These are phyloP conservation scores for Boletales sp. DNA, from an alignment of 768 basidiomycete species.

Conservation along the genomic window DNA sequence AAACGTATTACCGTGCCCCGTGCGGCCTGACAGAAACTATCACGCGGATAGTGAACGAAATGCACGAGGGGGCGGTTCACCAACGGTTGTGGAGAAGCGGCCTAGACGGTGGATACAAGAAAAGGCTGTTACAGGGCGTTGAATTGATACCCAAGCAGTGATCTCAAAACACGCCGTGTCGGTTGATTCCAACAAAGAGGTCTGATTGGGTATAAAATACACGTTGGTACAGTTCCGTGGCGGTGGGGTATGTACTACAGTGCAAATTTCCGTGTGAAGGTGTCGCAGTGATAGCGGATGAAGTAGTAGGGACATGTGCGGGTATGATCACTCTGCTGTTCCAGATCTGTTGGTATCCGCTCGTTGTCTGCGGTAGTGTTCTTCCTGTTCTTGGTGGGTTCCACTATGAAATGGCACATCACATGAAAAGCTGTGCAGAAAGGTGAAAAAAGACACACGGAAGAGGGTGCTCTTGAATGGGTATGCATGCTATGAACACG, in stretches of 20 bases:
- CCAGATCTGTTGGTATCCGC: constrained; percentile 15
- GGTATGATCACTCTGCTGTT: constrained; percentile 13
- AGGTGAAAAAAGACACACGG: constrained; percentile 32
- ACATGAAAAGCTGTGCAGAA: constrained; percentile 16
- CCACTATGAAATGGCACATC: constrained; percentile 39
- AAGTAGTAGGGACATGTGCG: constrained; percentile 7
- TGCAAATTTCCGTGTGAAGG: constrained; percentile 27
- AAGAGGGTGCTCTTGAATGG: constrained; percentile 71
- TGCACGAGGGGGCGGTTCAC: constrained; percentile 20
- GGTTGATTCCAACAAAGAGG: not conserved
- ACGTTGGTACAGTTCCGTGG: constrained; percentile 20
- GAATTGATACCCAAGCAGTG: not conserved
- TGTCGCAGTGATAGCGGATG: constrained; percentile 14
- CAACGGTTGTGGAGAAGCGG: constrained; percentile 54
- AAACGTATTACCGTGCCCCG: constrained; percentile 76
- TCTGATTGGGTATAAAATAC: constrained; percentile 19
- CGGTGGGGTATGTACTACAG: constrained; percentile 25
- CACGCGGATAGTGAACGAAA: constrained; percentile 51
- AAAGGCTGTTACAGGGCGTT: constrained; percentile 30
- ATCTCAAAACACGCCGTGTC: not conserved
- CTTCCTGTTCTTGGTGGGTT: constrained; percentile 59
- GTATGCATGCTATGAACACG: constrained; percentile 63
- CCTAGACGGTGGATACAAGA: constrained; percentile 85
- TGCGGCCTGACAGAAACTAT: constrained; percentile 52
- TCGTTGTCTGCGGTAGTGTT: constrained; percentile 46